Base-by-base conservation (phyloP, 2,329 filamentous ascomycete species). In the Fusarium sp. region DNA sequence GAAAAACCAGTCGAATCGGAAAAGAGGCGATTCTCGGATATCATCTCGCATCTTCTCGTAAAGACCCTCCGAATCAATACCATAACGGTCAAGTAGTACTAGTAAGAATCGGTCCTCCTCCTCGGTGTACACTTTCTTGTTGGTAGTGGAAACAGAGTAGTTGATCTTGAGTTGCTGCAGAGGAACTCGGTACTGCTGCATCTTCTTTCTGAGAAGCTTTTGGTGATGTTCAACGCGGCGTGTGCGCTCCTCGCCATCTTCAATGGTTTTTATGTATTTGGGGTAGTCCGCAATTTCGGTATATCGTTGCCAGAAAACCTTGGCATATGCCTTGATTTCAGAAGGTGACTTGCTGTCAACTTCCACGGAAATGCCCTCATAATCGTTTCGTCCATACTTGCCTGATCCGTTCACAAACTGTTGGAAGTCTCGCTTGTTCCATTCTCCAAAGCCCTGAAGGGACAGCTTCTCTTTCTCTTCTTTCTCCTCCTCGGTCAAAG, bases 1-100 rank as follows among this genome's bases (percentile, higher is more conserved):
- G 85, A 99, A 98, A 84, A 99, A 99, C 97, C 97, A 99, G 79
- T 99, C 96, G 76, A 99, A 99, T 41, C 96, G 90, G 87, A 99
- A 99, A 5, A 99, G 85, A 12, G 96, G 94, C 59, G 92, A 95
- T 71, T 98, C 94, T 34, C 94, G 92, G 71, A 99, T 97, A 78
- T 98, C 96, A 71, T 98, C 95, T n/a, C 96, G 91, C 77, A 99
- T 97, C 79, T 90, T 91, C 74, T 99, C 96, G 79, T 96, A 97
- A 68, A 99, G 87, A 34, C 89, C 89, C 75, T 98, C 95, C 3
- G 92, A 92, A 78, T 99, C 97, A 37, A 99, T 90, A 9, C 97
- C 96, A 74, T 94, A 92, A 79, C 91, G 93, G 81, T 99, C 94
- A 8, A 99, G 86, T 82, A 98, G 91, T 51, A 99, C 95, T 34